phyloP scores from a whole-genome alignment of 2,329 filamentous ascomycete genomes.

The Paraphoma chrysanthemicola region DNA sequence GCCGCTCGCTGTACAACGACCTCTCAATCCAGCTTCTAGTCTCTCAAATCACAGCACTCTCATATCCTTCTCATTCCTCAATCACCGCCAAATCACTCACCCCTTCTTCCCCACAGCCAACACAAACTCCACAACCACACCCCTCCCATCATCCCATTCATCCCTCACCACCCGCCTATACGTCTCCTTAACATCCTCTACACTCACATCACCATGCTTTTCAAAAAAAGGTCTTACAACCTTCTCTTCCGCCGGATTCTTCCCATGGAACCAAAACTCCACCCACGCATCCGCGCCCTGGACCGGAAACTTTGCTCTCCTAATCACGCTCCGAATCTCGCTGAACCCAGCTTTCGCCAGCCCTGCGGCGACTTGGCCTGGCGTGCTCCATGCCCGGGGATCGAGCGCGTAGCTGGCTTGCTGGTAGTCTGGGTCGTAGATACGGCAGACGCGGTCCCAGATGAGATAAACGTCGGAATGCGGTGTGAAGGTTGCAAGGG shows the following conservation, averaged over 20 bases:
- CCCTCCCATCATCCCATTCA: neutral
- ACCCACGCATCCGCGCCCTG: neutral
- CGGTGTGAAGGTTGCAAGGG: too few relatives aligned
- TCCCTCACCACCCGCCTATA: neutral
- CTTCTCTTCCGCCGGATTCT: neutral
- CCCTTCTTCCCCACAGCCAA: neutral
- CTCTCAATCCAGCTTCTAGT: too few relatives aligned
- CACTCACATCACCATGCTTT: neutral
- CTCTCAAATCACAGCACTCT: too few relatives aligned
- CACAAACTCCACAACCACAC: neutral
- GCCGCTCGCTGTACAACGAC: too few relatives aligned
- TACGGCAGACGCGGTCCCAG: too few relatives aligned
- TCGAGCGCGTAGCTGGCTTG: too few relatives aligned
- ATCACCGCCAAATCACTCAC: neutral
- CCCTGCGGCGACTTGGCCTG: neutral
- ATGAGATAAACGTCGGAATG: too few relatives aligned
- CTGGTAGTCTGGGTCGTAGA: too few relatives aligned
- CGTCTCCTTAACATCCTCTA: neutral
- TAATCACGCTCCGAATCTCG: neutral
- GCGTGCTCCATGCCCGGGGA: neutral
- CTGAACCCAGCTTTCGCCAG: neutral
- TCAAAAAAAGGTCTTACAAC: neutral
- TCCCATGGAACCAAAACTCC: neutral
- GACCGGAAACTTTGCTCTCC: neutral
- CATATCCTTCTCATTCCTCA: too few relatives aligned